Evolutionary conservation across 106 monocot genomes (phyloP).

Genomic region (Dioscorea alata): DNA sequence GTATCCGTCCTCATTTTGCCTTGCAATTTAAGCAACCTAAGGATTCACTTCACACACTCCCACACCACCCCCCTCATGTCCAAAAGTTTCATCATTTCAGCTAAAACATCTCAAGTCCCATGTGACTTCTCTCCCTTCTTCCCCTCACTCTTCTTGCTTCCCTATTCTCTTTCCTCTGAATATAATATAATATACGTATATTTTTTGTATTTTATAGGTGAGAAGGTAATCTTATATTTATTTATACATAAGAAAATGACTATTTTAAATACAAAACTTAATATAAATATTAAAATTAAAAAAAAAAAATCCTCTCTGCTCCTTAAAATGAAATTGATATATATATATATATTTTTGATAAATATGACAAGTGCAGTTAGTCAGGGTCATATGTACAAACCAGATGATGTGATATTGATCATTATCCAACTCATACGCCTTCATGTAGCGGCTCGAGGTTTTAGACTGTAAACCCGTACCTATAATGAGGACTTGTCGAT

Average conservation of each 20-base stretch:
- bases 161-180: not conserved
- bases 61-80: slow-evolving; percentile 11
- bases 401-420: too few relatives aligned
- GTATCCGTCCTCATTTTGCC: slow-evolving; percentile 32
- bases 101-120: slow-evolving; percentile 23
- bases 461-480: too few relatives aligned
- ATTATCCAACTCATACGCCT: too few relatives aligned
- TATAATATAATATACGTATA: not conserved
- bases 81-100: slow-evolving; percentile 32
- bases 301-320: not conserved
- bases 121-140: slow-evolving; percentile 29
- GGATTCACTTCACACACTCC: slow-evolving; percentile 12
- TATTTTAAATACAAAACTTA: slow-evolving; percentile 3
- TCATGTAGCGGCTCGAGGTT: too few relatives aligned
- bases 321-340: too few relatives aligned
- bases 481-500: too few relatives aligned
- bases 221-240: too few relatives aligned
- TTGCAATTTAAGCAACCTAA: slow-evolving; percentile 51
- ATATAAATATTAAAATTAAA: not conserved
- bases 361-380: too few relatives aligned
- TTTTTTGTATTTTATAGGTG: too few relatives aligned
- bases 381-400: too few relatives aligned
- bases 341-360: too few relatives aligned
- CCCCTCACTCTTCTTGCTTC: not conserved
- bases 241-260: not conserved